Evolutionary conservation across 2,329 filamentous ascomycete species (phyloP).

Genomic region (Fusarium floridanum): DNA sequence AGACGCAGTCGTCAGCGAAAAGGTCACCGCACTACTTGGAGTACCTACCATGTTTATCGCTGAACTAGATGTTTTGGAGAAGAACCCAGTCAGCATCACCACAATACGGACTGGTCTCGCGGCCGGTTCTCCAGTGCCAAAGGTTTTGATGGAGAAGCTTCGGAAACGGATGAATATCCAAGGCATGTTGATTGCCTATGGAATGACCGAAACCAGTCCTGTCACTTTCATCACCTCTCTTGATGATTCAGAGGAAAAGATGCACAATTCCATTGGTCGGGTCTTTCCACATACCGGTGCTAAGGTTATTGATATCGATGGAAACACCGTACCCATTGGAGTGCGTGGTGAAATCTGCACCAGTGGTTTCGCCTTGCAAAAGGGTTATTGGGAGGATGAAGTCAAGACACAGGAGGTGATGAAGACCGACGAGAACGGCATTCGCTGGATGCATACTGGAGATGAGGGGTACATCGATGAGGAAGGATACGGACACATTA

Average conservation of each 20-base stretch:
- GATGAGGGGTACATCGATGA: constrained; percentile 66
- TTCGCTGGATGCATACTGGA: constrained; percentile 65
- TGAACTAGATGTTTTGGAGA: constrained; percentile 62
- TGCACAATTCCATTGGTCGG: constrained; percentile 72
- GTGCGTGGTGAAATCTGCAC: constrained; percentile 74
- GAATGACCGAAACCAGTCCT: constrained; percentile 77
- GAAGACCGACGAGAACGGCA: constrained; percentile 56
- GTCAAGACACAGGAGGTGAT: constrained; percentile 47
- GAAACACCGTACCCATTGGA: constrained; percentile 66
- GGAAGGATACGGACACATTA: constrained; percentile 65
- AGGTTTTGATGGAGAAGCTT: background rate
- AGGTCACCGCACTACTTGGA: constrained; percentile 64
- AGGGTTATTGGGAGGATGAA: constrained; percentile 74
- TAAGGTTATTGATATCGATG: constrained; percentile 70
- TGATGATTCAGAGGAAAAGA: constrained; percentile 72
- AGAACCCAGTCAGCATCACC: background rate
- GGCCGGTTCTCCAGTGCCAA: background rate
- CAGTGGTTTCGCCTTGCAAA: constrained; percentile 69
- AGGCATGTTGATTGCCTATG: constrained; percentile 52
- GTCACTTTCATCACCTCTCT: constrained; percentile 74
- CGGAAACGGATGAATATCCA: background rate
- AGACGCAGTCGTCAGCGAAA: constrained; percentile 64
- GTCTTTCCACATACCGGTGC: constrained; percentile 72
- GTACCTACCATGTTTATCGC: constrained; percentile 80
- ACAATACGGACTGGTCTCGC: background rate